phyloP scores from a whole-genome alignment of 257 asterid species.

The Solanum pennellii region DNA sequence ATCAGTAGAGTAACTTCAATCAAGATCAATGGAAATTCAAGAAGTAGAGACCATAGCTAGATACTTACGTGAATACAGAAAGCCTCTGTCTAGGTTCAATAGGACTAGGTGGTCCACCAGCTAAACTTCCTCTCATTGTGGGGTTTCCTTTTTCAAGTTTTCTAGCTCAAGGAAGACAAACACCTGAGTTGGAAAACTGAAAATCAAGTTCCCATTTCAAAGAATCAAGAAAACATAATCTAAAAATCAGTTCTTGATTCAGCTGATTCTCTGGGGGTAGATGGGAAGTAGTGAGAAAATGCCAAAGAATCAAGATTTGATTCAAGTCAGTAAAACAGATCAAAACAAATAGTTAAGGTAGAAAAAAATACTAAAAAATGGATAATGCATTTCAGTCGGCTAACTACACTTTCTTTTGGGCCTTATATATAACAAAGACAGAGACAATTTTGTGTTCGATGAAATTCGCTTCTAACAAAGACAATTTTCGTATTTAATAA shows the following conservation, averaged over 20 bases:
- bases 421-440: no score
- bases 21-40: not conserved
- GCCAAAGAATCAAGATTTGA: not conserved
- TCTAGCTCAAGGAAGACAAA: not conserved
- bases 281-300: not conserved
- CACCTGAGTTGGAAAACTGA: conserved; percentile 3
- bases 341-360: not conserved
- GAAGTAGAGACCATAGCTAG: not conserved
- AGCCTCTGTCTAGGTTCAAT: conserved; percentile 54
- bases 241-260: not conserved
- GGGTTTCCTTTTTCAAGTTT: not conserved
- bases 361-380: not conserved
- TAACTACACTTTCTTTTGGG: no score
- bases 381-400: not conserved
- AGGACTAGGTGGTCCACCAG: conserved; percentile 32
- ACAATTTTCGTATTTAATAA: no score
- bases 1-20: not conserved
- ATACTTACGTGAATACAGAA: conserved; percentile 29
- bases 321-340: not conserved
- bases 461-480: no score
- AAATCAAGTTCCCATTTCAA: not conserved
- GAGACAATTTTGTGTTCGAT: no score
- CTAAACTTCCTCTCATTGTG: conserved; percentile 41
- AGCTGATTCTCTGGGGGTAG: not conserved
- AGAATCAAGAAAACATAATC: not conserved